Base-by-base conservation (phyloP, 106 monocot species). In the Dendrobium officinale region DNA sequence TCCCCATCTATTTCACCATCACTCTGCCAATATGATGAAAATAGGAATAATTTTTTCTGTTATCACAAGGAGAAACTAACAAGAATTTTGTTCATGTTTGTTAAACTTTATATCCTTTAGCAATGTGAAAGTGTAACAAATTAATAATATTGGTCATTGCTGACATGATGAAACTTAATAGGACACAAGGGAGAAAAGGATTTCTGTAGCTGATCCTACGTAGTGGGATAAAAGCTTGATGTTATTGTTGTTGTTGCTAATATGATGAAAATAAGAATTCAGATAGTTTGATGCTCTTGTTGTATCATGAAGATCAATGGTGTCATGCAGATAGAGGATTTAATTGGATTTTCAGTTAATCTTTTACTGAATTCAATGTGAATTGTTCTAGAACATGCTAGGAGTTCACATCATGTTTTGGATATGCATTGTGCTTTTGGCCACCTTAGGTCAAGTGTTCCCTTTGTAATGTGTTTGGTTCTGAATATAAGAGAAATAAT, bases 271-370 rank as follows among this genome's bases (percentile, higher is more conserved):
- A 33, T 70, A 37, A 16, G 37, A 37, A 70, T 33, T 70, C 16
- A 40, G 70, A 70, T 37, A 40, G 68, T 68, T 68, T 75, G 75
- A 20, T 44, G 75, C 24, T 24, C 75, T 76, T 43, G n/a, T 22
- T 22, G 9, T 48, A 76, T 78, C 29, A 78, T 59, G 19, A 5
- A 13, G 77, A 8, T 76, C n/a, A 76, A 47, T 10, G 10, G 55
- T 77, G 51, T 77, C 27, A 26, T 31, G 9, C 24, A 33, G 70
- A 13, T 29, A 22, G 33, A 37, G 16, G 37, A 15, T 70, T 11
- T 22, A 70, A 61, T 61, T 37, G 70, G 37, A 61, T 70, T 15
- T 33, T 51, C 51, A 51, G 15, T 51, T 51, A 13, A 37, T 37
- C 37, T 37, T 3, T 37, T 37, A 37, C 37, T 37, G 37, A 37